Evolutionary conservation across 805 yeast genomes (phyloP).

Genomic region (Kodamaea laetipori): DNA sequence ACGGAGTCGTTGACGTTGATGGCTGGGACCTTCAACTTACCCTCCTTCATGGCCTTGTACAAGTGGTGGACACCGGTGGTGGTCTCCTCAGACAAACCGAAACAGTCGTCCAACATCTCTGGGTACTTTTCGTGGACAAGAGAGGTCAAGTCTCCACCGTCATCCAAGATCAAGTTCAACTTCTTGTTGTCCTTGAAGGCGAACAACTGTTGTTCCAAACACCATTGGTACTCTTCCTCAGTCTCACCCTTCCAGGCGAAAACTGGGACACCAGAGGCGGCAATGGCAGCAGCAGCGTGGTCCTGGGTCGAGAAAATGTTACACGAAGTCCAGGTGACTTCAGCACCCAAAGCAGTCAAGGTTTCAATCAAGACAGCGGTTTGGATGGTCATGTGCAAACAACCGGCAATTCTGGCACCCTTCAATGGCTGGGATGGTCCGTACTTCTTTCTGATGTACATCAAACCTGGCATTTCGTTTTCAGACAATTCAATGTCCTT

Average conservation of each 20-base stretch:
- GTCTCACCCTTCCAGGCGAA: conserved; percentile 99
- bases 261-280: conserved; percentile 98
- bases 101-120: conserved; percentile 93
- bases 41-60: conserved; percentile 92
- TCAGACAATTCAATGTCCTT: conserved; percentile 98
- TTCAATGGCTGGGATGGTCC: conserved; percentile 91
- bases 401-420: conserved; percentile 99
- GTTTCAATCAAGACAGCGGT: conserved; percentile 99
- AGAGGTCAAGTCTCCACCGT: conserved; percentile 98
- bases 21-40: conserved; percentile 94
- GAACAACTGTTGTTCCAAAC: conserved; percentile 98
- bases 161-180: conserved; percentile 96
- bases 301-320: conserved; percentile 99
- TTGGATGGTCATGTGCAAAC: conserved; percentile 99
- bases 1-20: conserved; percentile 98
- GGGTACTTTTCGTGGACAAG: conserved; percentile 98
- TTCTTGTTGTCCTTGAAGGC: conserved; percentile 95
- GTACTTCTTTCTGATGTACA: conserved; percentile 94
- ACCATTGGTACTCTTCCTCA: conserved; percentile 99
- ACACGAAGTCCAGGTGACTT: conserved; percentile 99
- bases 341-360: conserved; percentile 96
- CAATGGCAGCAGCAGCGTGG: conserved; percentile 99
- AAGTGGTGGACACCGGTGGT: conserved; percentile 99
- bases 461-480: conserved; percentile 99
- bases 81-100: conserved; percentile 97